A percentile compares a stretch with the other conserved stretches of the same genome.
These are phyloP conservation scores for Actinomucor elegans DNA, from an alignment of 371 early-diverging fungal species.

Conservation along the genomic window DNA sequence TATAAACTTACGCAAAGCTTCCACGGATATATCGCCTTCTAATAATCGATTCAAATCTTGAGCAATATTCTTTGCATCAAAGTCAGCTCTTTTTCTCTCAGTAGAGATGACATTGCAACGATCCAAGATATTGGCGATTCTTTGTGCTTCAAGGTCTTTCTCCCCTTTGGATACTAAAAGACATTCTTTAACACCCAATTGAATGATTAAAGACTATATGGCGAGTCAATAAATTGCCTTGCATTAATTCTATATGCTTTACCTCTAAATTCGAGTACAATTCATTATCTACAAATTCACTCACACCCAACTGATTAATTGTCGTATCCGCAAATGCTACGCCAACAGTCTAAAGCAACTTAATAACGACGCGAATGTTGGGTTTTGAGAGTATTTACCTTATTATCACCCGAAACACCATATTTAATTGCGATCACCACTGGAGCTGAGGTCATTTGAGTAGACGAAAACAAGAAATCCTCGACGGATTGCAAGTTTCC, in stretches of 20 bases:
- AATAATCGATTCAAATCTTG: conserved; percentile 86
- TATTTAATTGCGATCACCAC: conserved; percentile 80
- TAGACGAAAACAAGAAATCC: conserved; percentile 77
- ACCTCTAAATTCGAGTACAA: conserved; percentile 90
- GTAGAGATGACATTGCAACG: conserved; percentile 80
- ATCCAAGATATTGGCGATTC: conserved; percentile 66
- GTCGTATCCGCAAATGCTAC: conserved; percentile 89
- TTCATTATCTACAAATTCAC: conserved; percentile 92
- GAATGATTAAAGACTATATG: conserved; percentile 77
- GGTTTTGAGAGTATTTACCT: too few relatives aligned
- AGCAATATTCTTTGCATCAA: conserved; percentile 71
- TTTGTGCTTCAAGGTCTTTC: conserved; percentile 68
- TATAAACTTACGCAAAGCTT: conserved; percentile 59
- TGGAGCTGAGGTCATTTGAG: conserved; percentile 74
- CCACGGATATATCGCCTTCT: conserved; percentile 65
- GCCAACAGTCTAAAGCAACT: conserved; percentile 73
- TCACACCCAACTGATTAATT: conserved; percentile 71
- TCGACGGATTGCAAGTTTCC: conserved; percentile 91
- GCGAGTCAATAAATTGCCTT: not conserved
- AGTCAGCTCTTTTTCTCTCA: conserved; percentile 61
- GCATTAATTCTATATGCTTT: not conserved
- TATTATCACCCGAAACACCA: conserved; percentile 51
- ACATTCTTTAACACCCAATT: conserved; percentile 92
- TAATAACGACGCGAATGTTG: too few relatives aligned
- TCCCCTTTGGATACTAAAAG: conserved; percentile 58